Evolutionary conservation across 2,329 filamentous ascomycete genomes (phyloP).

Genomic region (Dothideomycetes sp.): DNA sequence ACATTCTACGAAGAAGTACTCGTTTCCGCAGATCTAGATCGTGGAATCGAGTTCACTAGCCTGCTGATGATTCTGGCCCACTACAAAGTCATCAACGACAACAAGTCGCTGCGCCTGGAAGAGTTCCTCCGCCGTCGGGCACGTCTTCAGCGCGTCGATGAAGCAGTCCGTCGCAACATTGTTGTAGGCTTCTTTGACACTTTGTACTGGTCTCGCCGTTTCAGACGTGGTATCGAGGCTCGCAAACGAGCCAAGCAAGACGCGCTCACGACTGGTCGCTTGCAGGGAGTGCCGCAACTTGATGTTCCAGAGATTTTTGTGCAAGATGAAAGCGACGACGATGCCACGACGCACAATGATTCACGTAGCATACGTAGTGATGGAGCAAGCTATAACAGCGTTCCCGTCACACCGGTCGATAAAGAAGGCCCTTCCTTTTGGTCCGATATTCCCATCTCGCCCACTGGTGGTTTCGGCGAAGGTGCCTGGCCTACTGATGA

Average conservation of each 20-base stretch:
- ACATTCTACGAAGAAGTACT: slow-evolving; percentile 96
- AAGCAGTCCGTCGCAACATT: slow-evolving; percentile 80
- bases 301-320: slow-evolving; percentile 78
- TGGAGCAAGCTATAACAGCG: slow-evolving; percentile 6
- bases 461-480: slow-evolving; percentile 14
- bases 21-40: slow-evolving; percentile 80
- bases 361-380: neutral
- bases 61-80: slow-evolving; percentile 93
- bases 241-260: slow-evolving; percentile 48
- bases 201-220: slow-evolving; percentile 73
- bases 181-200: slow-evolving; percentile 96
- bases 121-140: slow-evolving; percentile 88
- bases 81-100: slow-evolving; percentile 97
- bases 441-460: slow-evolving; percentile 10
- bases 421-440: neutral
- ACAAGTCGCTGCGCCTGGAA: slow-evolving; percentile 78
- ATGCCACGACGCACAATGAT: slow-evolving; percentile 23
- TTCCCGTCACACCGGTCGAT: slow-evolving; percentile 8
- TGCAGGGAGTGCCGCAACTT: slow-evolving; percentile 61
- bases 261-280: slow-evolving; percentile 33
- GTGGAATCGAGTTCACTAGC: slow-evolving; percentile 82
- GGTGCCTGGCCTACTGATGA: slow-evolving; percentile 13
- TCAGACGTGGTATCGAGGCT: slow-evolving; percentile 62
- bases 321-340: slow-evolving; percentile 57
- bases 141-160: slow-evolving; percentile 83